A percentile compares a stretch with the other conserved stretches of the same genome.
phyloP scores from a whole-genome alignment of 169 alveolate species.

The Perkinsus chesapeaki region DNA sequence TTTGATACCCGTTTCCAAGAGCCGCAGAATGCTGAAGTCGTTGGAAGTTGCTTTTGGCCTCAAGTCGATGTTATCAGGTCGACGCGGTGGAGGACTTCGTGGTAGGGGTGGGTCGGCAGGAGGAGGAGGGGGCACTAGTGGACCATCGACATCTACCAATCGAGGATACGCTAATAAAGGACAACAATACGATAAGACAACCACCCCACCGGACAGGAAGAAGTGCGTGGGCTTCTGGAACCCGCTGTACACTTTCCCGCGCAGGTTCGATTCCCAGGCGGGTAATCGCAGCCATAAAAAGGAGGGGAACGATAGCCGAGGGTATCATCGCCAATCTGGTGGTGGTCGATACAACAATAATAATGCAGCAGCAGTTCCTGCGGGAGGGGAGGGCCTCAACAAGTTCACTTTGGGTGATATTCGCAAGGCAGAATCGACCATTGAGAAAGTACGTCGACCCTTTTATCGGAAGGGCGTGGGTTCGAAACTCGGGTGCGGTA shows the following conservation, averaged over 20 bases:
- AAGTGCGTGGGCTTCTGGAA: neutral
- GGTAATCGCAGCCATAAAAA: neutral
- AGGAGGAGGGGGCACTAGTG: too few relatives aligned
- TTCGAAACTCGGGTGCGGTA: neutral
- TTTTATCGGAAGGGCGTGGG: neutral
- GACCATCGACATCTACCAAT: neutral
- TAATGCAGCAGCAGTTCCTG: neutral
- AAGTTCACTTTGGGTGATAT: neutral
- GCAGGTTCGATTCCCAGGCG: constrained; percentile 1
- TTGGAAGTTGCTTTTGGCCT: too few relatives aligned
- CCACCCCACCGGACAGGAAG: neutral
- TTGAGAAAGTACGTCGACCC: neutral
- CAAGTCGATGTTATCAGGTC: neutral
- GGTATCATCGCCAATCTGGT: neutral
- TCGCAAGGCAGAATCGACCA: neutral
- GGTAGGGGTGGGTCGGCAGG: neutral
- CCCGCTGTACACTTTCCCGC: neutral
- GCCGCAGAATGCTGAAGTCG: too few relatives aligned
- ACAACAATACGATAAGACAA: neutral
- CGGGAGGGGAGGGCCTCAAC: neutral
- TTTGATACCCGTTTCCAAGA: too few relatives aligned
- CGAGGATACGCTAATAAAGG: neutral
- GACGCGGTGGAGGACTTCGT: neutral
- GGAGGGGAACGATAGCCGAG: neutral
- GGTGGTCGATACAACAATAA: neutral